These are phyloP conservation scores for Arthrinium phaeospermum DNA, from an alignment of 2,329 filamentous ascomycete species.

Conservation along the genomic window DNA sequence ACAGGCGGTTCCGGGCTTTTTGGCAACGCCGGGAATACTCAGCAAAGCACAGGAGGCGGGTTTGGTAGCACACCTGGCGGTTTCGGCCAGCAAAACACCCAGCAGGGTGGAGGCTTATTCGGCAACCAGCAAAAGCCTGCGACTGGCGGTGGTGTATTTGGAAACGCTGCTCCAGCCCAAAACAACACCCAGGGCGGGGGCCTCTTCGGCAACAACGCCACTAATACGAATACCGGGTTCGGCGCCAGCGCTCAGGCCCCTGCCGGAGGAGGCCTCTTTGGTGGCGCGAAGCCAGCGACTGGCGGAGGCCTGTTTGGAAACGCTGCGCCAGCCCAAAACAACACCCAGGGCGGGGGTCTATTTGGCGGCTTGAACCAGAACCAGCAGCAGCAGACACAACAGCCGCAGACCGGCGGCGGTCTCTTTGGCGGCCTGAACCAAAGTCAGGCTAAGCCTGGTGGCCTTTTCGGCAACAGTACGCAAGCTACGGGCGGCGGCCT, in stretches of 20 bases:
- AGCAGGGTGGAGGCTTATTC: slow-evolving; percentile 43
- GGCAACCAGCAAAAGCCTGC: slow-evolving; percentile 45
- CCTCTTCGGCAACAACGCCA: slow-evolving; percentile 9
- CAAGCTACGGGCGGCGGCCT: slow-evolving; percentile 54
- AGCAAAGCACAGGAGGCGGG: slow-evolving; percentile 35
- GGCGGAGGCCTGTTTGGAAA: slow-evolving; percentile 51
- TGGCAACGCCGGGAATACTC: slow-evolving; percentile 40
- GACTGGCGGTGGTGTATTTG: slow-evolving; percentile 23
- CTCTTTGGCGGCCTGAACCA: slow-evolving; percentile 59
- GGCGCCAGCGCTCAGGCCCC: slow-evolving; percentile 29
- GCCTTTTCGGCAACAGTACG: slow-evolving; percentile 56
- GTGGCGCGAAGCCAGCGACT: slow-evolving; percentile 37
- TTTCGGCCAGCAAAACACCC: slow-evolving; percentile 48
- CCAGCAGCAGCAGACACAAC: slow-evolving; percentile 45
- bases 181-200: slow-evolving; percentile 7
- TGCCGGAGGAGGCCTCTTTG: slow-evolving; percentile 47
- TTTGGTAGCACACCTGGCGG: slow-evolving; percentile 40
- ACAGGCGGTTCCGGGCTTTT: slow-evolving; percentile 33
- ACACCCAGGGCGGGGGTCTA: slow-evolving; percentile 50
- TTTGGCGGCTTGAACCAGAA: slow-evolving; percentile 55
- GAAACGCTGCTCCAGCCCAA: not conserved
- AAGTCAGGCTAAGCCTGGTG: slow-evolving; percentile 57
- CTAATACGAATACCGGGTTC: slow-evolving; percentile 40
- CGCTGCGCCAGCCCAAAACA: slow-evolving; percentile 37
- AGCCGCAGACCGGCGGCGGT: slow-evolving; percentile 42